Conservation (phyloP, 2,329 filamentous ascomycete genomes). For the Claviceps humidiphila region DNA sequence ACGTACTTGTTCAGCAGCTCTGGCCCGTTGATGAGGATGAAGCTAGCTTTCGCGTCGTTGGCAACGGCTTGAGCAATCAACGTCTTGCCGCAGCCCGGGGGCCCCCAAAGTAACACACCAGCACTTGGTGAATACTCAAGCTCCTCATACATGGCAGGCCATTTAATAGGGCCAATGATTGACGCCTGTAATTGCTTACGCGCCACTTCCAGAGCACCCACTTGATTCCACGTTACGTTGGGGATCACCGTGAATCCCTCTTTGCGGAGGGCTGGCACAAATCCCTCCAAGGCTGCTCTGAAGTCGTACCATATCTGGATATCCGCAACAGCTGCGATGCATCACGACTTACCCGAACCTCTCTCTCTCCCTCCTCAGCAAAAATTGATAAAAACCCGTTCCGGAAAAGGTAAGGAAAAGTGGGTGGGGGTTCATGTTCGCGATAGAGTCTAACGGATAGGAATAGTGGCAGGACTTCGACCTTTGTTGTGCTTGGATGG, state of each 20-base stretch:
- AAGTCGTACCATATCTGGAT: too few relatives aligned
- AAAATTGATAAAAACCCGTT: too few relatives aligned
- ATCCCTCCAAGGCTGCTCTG: too few relatives aligned
- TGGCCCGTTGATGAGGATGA: conserved; percentile 94
- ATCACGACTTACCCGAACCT: too few relatives aligned
- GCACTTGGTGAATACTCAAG: conserved; percentile 72
- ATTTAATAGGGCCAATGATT: conserved; percentile 79
- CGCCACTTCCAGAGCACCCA: conserved; percentile 70
- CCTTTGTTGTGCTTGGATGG: too few relatives aligned
- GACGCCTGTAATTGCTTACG: conserved; percentile 71
- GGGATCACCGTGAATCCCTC: conserved; percentile 94
- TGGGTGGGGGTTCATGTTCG: too few relatives aligned
- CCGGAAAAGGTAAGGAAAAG: too few relatives aligned
- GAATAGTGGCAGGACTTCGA: too few relatives aligned
- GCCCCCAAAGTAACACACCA: conserved; percentile 90
- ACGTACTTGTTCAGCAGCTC: conserved; percentile 97
- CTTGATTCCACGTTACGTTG: conserved; percentile 82
- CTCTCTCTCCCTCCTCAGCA: too few relatives aligned
- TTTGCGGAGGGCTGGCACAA: conserved; percentile 29
- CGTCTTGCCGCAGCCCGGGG: conserved; percentile 93
- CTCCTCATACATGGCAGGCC: conserved; percentile 61
- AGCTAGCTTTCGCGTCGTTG: conserved; percentile 93
- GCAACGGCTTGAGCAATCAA: conserved; percentile 92
- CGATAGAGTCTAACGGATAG: too few relatives aligned
- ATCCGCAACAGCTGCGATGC: too few relatives aligned